phyloP scores from a whole-genome alignment of 805 yeast species.

The Kluyveromyces lactis region DNA sequence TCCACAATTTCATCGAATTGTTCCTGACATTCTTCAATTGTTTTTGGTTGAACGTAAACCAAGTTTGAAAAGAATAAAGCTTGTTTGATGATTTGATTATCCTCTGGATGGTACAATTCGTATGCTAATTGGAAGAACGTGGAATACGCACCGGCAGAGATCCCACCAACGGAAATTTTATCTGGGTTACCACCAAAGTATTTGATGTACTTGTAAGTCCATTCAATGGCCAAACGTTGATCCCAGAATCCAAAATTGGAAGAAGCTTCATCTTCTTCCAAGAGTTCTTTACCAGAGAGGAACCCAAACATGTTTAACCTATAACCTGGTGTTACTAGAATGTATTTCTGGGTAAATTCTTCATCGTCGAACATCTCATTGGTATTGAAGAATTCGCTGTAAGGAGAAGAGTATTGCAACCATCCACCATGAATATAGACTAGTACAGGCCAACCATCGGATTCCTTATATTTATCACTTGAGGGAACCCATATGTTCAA shows the following conservation, averaged over 20 bases:
- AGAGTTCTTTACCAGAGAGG: conserved; percentile 31
- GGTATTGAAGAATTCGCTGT: conserved; percentile 17
- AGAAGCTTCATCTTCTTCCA: conserved; percentile 27
- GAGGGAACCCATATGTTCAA: conserved; percentile 35
- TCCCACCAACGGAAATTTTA: conserved; percentile 37
- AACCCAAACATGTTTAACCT: conserved; percentile 35
- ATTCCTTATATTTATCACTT: conserved; percentile 25
- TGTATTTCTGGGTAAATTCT: conserved; percentile 26
- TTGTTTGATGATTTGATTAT: conserved; percentile 32
- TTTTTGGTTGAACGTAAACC: conserved; percentile 33
- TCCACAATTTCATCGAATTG: conserved; percentile 32
- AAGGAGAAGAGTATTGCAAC: conserved; percentile 31
- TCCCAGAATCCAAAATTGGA: conserved; percentile 40
- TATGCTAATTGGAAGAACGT: conserved; percentile 36
- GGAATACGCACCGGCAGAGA: conserved; percentile 40
- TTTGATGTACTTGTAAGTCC: conserved; percentile 36
- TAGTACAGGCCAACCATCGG: conserved; percentile 36
- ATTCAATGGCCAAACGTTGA: conserved; percentile 38
- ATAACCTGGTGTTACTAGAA: conserved; percentile 33
- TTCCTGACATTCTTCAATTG: conserved; percentile 27
- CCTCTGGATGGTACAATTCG: conserved; percentile 35
- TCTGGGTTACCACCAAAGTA: conserved; percentile 41
- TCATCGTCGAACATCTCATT: conserved; percentile 22
- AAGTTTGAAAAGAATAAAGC: conserved; percentile 31
- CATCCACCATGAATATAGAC: conserved; percentile 39